Evolutionary conservation across 805 yeast species (phyloP).

Genomic region (Hanseniaspora vineae): DNA sequence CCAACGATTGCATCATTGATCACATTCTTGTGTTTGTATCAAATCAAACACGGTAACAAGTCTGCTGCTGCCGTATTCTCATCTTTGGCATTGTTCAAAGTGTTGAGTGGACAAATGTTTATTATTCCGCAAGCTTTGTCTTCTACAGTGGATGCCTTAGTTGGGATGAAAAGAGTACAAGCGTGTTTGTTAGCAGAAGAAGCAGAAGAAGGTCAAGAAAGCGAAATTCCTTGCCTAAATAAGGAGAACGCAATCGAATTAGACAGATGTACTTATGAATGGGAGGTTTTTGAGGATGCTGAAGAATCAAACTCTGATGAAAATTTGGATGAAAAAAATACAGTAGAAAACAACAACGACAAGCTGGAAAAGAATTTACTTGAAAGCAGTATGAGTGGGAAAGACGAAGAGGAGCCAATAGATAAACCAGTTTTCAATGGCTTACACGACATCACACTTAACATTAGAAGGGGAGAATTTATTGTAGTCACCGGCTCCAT

Average conservation of each 20-base stretch:
- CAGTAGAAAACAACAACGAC: background rate
- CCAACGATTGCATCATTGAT: constrained; percentile 47
- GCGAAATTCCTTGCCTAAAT: background rate
- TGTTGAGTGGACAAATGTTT: constrained; percentile 39
- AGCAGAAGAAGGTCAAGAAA: constrained; percentile 14
- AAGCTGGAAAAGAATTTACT: background rate
- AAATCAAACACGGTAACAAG: constrained; percentile 22
- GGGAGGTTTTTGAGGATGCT: constrained; percentile 28
- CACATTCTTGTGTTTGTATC: constrained; percentile 32
- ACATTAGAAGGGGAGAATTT: constrained; percentile 43
- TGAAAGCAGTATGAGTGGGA: no score
- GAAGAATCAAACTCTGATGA: background rate
- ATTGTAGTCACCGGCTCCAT: constrained; percentile 57
- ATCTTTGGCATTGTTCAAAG: constrained; percentile 46
- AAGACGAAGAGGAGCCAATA: background rate
- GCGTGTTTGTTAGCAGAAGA: constrained; percentile 27
- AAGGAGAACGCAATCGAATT: constrained; percentile 32
- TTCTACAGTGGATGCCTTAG: constrained; percentile 38
- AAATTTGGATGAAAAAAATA: background rate
- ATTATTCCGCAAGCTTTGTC: constrained; percentile 52
- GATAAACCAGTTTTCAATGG: constrained; percentile 4
- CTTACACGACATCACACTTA: constrained; percentile 28
- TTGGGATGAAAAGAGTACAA: constrained; percentile 37
- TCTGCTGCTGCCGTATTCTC: constrained; percentile 51
- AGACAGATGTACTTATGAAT: constrained; percentile 39